A percentile compares a stretch with the other conserved stretches of the same genome.
These are phyloP conservation scores for Hansfordia pulvinata DNA, from an alignment of 2,329 filamentous ascomycete species.

Conservation along the genomic window DNA sequence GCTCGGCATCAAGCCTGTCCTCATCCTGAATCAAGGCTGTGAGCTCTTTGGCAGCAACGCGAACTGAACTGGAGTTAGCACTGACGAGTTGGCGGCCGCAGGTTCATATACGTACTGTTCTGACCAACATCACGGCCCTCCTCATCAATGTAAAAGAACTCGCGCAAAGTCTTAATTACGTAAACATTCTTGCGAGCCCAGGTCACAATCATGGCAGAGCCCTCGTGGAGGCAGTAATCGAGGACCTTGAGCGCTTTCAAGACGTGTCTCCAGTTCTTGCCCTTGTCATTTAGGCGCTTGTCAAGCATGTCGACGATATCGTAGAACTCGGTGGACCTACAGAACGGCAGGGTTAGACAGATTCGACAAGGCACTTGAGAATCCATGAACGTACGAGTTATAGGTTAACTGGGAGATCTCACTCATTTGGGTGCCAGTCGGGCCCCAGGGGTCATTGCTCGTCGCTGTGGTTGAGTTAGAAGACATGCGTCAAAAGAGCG, in stretches of 20 bases:
- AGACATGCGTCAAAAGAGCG: too few species aligned
- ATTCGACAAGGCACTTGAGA: too few species aligned
- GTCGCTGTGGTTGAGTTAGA: too few species aligned
- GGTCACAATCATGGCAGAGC: conserved; percentile 89
- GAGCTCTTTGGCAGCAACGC: conserved; percentile 89
- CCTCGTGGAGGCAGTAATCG: conserved; percentile 95
- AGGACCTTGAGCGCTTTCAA: conserved; percentile 94
- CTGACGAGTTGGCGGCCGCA: conserved; percentile 3
- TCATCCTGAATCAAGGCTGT: conserved; percentile 88
- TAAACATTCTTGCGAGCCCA: conserved; percentile 98
- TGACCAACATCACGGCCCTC: conserved; percentile 91
- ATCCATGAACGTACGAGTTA: conserved; percentile 67
- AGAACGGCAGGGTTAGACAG: too few species aligned
- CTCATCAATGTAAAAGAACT: conserved; percentile 94
- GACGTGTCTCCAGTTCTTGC: conserved; percentile 98
- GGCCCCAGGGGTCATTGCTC: conserved; percentile 97
- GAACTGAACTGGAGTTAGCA: conserved; percentile 46
- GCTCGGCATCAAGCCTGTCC: conserved; percentile 78
- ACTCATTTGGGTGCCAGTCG: conserved; percentile 94
- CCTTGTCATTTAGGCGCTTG: conserved; percentile 96
- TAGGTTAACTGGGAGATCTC: conserved; percentile 97
- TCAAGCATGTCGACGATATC: conserved; percentile 99
- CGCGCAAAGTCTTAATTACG: conserved; percentile 94
- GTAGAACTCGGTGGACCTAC: conserved; percentile 95
- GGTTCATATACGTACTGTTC: conserved; percentile 68